Base-by-base conservation (phyloP, 345 rosid species). In the Eucalyptus brandiana region DNA sequence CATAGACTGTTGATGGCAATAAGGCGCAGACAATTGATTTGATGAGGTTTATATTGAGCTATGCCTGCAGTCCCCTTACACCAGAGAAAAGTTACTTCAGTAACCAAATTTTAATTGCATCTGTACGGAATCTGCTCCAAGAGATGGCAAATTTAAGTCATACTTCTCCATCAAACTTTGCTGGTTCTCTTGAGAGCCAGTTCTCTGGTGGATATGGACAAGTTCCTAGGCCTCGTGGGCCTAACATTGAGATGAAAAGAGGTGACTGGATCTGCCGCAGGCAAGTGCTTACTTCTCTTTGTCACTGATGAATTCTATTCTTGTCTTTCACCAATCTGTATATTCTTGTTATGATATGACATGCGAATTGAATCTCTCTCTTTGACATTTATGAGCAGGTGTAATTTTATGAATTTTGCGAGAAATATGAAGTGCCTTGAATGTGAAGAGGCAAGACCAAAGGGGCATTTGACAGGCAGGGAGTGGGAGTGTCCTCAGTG, bases 401-500 rank as follows among this genome's bases (percentile, higher is more conserved):
- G 99, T 91, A 95, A 80, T 91, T 97, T 97, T 92, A 89, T 97
- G 99, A 98, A 98, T 94, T 98, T 98, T 91, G 96, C 98, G 5
- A 96, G 97, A 90, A 98, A 98, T 91, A 37, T 89, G 89, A 97
- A 95, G 93, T 98, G 99, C 91, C 97, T 96, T 87, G 96, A 97
- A 89, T 98, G 99, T 91, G 94, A 95, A 88, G 97, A 96, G 93
- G 94, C 93, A 48, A 94, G 99, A 69, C 99, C 99, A 56, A 97
- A 94, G 92, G 94, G 95, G 90, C 98, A 93, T 93, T 93, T 96
- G 93, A 94, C 94, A 87, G 97, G 99, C 60, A 95, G 97, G 85
- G 97, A 97, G 92, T 98, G 99, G 99, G 98, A 95, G 89, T 98
- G 99, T 92, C 99, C 99, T 45, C 97, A 96, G 99, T 97, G 93